These are phyloP conservation scores for Mycena chlorophos DNA, from an alignment of 768 basidiomycete genomes.

Conservation along the genomic window DNA sequence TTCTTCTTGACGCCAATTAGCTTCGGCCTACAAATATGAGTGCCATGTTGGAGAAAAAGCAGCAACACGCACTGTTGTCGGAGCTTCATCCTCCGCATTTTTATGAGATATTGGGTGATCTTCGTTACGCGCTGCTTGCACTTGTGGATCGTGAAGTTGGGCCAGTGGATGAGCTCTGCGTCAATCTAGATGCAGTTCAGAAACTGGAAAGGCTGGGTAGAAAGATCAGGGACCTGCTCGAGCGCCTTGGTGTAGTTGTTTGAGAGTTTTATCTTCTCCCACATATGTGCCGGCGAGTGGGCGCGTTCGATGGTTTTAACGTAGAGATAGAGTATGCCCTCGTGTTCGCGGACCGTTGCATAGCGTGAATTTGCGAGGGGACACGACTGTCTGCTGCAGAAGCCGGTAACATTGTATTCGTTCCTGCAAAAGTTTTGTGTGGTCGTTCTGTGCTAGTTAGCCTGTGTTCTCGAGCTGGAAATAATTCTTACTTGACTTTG, in stretches of 20 bases:
- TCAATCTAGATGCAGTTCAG: constrained; percentile 67
- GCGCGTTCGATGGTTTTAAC: constrained; percentile 98
- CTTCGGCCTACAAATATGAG: constrained; percentile 84
- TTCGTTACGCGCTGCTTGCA: constrained; percentile 99
- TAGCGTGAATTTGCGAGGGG: constrained; percentile 97
- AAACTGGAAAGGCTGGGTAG: background rate
- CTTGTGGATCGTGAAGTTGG: constrained; percentile 95
- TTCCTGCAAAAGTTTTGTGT: constrained; percentile 99
- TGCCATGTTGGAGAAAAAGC: background rate
- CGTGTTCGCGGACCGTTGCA: constrained; percentile 95
- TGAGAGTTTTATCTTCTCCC: constrained; percentile 92
- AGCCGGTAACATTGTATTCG: constrained; percentile 96
- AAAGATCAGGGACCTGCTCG: constrained; percentile 72
- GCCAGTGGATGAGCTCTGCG: constrained; percentile 95
- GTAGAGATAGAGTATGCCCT: constrained; percentile 89
- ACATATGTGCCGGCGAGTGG: constrained; percentile 95
- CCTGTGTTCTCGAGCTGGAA: background rate
- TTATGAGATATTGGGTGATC: constrained; percentile 98
- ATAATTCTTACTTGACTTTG: constrained; percentile 87
- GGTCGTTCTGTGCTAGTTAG: constrained; percentile 58
- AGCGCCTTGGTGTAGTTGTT: constrained; percentile 94
- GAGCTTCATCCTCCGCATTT: constrained; percentile 90
- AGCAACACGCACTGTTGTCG: constrained; percentile 72
- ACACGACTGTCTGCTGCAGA: constrained; percentile 94
- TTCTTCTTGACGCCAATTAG: constrained; percentile 97